Evolutionary conservation across 2,329 filamentous ascomycete species (phyloP).

Genomic region (Didymella pinodella): DNA sequence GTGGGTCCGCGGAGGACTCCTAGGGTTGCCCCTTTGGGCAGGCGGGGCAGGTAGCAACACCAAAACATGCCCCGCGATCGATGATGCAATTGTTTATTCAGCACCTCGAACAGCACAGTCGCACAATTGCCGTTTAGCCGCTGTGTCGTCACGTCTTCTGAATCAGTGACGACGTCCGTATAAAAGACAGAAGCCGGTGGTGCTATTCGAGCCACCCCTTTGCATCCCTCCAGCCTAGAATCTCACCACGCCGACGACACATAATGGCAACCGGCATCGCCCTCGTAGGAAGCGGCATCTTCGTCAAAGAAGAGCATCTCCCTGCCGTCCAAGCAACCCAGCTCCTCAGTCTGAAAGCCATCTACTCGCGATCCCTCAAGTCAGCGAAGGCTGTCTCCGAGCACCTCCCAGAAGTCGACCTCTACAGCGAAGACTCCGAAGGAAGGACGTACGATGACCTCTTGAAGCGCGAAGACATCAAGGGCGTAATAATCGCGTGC

Average conservation of each 20-base stretch:
- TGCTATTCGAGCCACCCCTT: too few species aligned
- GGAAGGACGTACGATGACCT: slow-evolving; percentile 61
- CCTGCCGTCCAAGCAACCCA: slow-evolving; percentile 66
- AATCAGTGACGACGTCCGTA: neutral
- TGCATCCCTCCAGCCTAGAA: neutral
- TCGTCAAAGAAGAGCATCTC: slow-evolving; percentile 66
- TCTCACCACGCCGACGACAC: neutral
- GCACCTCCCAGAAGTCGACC: slow-evolving; percentile 55
- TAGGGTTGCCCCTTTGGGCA: slow-evolving; percentile 25
- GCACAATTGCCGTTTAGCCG: slow-evolving; percentile 32
- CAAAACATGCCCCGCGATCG: slow-evolving; percentile 19
- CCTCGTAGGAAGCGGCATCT: slow-evolving; percentile 70
- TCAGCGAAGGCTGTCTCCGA: slow-evolving; percentile 59
- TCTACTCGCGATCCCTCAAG: slow-evolving; percentile 69
- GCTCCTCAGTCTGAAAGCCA: slow-evolving; percentile 66
- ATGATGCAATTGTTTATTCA: slow-evolving; percentile 14
- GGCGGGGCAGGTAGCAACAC: slow-evolving; percentile 27
- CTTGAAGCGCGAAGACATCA: slow-evolving; percentile 62
- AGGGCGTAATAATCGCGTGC: slow-evolving; percentile 63
- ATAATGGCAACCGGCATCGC: slow-evolving; percentile 61
- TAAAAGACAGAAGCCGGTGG: neutral
- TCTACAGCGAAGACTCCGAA: slow-evolving; percentile 66
- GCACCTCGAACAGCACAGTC: neutral
- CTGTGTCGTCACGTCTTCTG: slow-evolving; percentile 16
- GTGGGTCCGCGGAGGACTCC: slow-evolving; percentile 19